Evolutionary conservation across 208 protist species (phyloP).

Genomic region (Crithidia expoeki): DNA sequence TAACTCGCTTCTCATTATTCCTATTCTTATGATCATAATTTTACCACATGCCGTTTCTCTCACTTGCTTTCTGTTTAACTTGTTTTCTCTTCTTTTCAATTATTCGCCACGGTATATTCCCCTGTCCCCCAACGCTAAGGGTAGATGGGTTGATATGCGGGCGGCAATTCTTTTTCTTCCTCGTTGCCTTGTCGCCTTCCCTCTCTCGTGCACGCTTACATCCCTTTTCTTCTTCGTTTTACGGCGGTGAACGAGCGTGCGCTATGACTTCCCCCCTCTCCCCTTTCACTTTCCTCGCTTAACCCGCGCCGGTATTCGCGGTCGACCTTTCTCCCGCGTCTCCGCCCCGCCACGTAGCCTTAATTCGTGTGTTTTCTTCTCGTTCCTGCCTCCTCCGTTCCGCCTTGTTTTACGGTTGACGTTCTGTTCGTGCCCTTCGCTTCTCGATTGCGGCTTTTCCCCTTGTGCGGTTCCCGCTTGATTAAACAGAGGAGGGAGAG

Average conservation of each 20-base stretch:
- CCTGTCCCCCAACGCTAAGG: background rate
- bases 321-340: background rate
- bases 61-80: background rate
- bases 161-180: background rate
- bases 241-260: background rate
- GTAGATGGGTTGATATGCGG: background rate
- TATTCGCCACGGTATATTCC: background rate
- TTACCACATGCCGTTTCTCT: background rate
- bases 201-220: background rate
- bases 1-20: slow-evolving; percentile 23
- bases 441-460: slow-evolving; percentile 7
- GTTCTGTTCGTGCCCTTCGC: background rate
- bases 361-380: slow-evolving; percentile 1
- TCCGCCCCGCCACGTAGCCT: slow-evolving; percentile 3
- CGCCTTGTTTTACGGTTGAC: no score
- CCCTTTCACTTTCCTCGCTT: background rate
- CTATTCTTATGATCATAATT: slow-evolving; percentile 17
- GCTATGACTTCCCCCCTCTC: background rate
- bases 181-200: background rate
- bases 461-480: background rate
- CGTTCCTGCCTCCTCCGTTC: background rate
- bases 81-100: slow-evolving; percentile 10
- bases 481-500: background rate
- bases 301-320: background rate
- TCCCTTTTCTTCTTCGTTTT: background rate